These are phyloP conservation scores for Leishmania mexicana DNA, from an alignment of 208 protist genomes.

Conservation along the genomic window DNA sequence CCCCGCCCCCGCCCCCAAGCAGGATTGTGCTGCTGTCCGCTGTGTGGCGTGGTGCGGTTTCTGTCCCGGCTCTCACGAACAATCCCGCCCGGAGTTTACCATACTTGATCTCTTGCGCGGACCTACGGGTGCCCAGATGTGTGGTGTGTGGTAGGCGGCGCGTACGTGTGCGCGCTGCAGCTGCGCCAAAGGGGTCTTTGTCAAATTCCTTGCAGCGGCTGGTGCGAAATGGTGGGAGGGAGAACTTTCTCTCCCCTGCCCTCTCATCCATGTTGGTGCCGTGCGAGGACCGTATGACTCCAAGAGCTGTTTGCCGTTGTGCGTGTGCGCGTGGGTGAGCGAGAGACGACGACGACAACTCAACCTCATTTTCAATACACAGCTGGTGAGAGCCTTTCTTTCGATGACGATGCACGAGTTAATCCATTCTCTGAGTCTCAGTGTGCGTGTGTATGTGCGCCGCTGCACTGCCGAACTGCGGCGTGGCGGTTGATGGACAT, in stretches of 20 bases:
- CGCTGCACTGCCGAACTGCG: background rate
- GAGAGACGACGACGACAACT: constrained; percentile 35
- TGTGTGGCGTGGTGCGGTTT: background rate
- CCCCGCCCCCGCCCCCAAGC: background rate
- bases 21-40: background rate
- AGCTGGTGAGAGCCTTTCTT: constrained; percentile 45
- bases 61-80: constrained; percentile 45
- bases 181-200: constrained; percentile 13
- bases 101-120: constrained; percentile 56
- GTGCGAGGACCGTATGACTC: constrained; percentile 30
- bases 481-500: background rate
- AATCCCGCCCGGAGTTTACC: constrained; percentile 73
- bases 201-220: constrained; percentile 37
- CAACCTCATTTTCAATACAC: constrained; percentile 38
- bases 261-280: constrained; percentile 14
- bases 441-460: constrained; percentile 4
- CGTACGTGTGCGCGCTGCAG: background rate
- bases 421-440: constrained; percentile 53
- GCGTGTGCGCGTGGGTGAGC: background rate
- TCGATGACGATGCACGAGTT: constrained; percentile 44
- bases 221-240: constrained; percentile 7
- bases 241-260: background rate
- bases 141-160: background rate
- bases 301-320: constrained; percentile 12
- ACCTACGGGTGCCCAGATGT: constrained; percentile 64